Percentiles rank a stretch among this genome's conserved stretches.
Evolutionary conservation across 257 asterid genomes (phyloP).

Genomic region (Orobanche coerulescens): DNA sequence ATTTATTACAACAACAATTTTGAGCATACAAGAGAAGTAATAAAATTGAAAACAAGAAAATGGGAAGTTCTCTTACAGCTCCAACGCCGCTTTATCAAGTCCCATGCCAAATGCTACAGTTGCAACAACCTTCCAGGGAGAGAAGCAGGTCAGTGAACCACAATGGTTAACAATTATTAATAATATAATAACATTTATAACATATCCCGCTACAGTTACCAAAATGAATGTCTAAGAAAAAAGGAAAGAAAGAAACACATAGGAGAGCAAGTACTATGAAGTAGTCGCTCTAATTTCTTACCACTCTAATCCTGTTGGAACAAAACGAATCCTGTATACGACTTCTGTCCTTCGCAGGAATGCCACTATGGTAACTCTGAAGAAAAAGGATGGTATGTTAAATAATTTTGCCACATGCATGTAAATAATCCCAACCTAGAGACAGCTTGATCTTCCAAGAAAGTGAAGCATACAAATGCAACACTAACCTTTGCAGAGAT

Average conservation of each 20-base stretch:
- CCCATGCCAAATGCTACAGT: slow-evolving; percentile 99
- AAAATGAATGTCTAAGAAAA: neutral
- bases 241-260: slow-evolving; percentile 9
- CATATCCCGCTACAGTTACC: too few species aligned
- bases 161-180: too few species aligned
- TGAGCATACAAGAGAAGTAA: neutral
- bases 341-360: slow-evolving; percentile 72
- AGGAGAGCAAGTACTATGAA: neutral
- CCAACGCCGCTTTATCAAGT: slow-evolving; percentile 88
- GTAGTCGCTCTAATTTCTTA: slow-evolving; percentile 30
- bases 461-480: slow-evolving; percentile 25
- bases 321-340: slow-evolving; percentile 71
- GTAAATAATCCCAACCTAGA: slow-evolving; percentile 17
- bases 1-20: slow-evolving; percentile 4
- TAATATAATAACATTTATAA: too few species aligned
- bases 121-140: slow-evolving; percentile 75
- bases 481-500: slow-evolving; percentile 74
- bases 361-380: slow-evolving; percentile 88
- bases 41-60: slow-evolving; percentile 12
- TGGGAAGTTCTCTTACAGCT: slow-evolving; percentile 55
- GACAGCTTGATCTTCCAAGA: slow-evolving; percentile 14
- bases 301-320: slow-evolving; percentile 84
- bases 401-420: neutral
- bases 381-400: slow-evolving; percentile 16
- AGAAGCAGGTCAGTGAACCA: slow-evolving; percentile 20